Base-by-base conservation (phyloP, 495 filamentous ascomycete species). In the Neurospora sp. region DNA sequence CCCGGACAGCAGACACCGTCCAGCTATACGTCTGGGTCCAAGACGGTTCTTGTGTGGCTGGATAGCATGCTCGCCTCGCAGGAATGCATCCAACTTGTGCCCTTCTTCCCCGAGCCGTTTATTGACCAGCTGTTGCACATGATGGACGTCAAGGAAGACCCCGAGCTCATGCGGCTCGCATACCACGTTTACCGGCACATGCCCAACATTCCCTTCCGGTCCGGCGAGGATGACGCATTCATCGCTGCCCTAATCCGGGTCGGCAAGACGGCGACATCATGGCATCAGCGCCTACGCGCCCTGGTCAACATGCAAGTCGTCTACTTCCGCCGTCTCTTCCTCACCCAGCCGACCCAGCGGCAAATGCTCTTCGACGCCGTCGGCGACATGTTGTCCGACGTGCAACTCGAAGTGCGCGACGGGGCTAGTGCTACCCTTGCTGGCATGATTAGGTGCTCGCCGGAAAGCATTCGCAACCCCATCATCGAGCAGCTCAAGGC, bases 111-210 rank as follows among this genome's bases (percentile, higher is more conserved):
- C 1, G 87, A 93, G 70, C 86, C 92, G 9, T 94, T 98, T 76
- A 94, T 96, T 75, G 92, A 93, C 48, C 91, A 97, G 81, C 88
- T 98, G 69, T 84, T 99, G 66, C 94, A 98, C 83, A 99, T 99
- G 96, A 99, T 99, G 96, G 96, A 99, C 80, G 92, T 99, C 75
- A 98, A 97, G 81, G 96, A 99, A 82, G 96, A 99, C 78, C 94
- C 93, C 5, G 96, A 99, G 81, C 88, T 99, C 11, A 95, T 97
- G 85, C 91, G 91, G 11, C 87, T 98, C 31, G 94, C 96, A 14
- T 99, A 99, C 79, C 94, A 97, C 79, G 96, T 99, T 39, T 99
- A 97, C 85, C 91, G 96, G 37, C 95, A 99, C 79, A 85, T 99
- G 5, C 93, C 96, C 20, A 99, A 98, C 83, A 93, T 99, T 73